phyloP scores from a whole-genome alignment of 1,284 basidiomycete genomes.

The Xanthoconium separans region DNA sequence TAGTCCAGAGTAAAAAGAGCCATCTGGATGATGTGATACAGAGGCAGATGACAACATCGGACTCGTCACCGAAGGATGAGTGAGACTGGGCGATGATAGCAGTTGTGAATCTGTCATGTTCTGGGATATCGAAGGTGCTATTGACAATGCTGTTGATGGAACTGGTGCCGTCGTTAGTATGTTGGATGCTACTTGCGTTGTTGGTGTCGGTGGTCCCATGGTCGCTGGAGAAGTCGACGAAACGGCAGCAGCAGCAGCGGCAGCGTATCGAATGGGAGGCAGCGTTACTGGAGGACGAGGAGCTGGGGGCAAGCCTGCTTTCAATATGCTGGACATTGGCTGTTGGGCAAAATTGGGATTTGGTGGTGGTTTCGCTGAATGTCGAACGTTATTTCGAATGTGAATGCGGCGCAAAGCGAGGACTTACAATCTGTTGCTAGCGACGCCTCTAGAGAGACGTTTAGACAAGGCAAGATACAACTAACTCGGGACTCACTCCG shows the following conservation, averaged over 20 bases:
- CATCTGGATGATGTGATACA: slow-evolving; percentile 65
- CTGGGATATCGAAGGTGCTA: slow-evolving; percentile 40
- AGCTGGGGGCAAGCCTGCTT: slow-evolving; percentile 58
- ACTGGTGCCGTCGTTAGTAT: slow-evolving; percentile 30
- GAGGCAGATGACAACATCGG: slow-evolving; percentile 78
- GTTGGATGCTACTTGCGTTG: slow-evolving; percentile 34
- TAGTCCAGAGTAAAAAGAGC: slow-evolving; percentile 66
- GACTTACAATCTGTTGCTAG: slow-evolving; percentile 46
- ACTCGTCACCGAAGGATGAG: slow-evolving; percentile 76
- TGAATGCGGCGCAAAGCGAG: slow-evolving; percentile 24
- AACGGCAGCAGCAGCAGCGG: slow-evolving; percentile 87
- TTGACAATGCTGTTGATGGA: slow-evolving; percentile 39
- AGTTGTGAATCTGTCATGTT: slow-evolving; percentile 47
- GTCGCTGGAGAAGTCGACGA: slow-evolving; percentile 31
- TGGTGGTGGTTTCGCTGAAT: slow-evolving; percentile 70
- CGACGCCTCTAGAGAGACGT: slow-evolving; percentile 41
- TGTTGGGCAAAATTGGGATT: slow-evolving; percentile 79
- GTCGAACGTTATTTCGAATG: slow-evolving; percentile 18
- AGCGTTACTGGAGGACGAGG: slow-evolving; percentile 55
- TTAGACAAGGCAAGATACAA: slow-evolving; percentile 2
- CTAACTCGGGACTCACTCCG: slow-evolving; percentile 52
- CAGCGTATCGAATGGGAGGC: slow-evolving; percentile 88
- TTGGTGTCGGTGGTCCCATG: slow-evolving; percentile 36
- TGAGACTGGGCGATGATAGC: slow-evolving; percentile 73
- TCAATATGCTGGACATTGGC: slow-evolving; percentile 80